Conservation (phyloP, 2,329 filamentous ascomycete genomes). For the Paecilomyces sp. region DNA sequence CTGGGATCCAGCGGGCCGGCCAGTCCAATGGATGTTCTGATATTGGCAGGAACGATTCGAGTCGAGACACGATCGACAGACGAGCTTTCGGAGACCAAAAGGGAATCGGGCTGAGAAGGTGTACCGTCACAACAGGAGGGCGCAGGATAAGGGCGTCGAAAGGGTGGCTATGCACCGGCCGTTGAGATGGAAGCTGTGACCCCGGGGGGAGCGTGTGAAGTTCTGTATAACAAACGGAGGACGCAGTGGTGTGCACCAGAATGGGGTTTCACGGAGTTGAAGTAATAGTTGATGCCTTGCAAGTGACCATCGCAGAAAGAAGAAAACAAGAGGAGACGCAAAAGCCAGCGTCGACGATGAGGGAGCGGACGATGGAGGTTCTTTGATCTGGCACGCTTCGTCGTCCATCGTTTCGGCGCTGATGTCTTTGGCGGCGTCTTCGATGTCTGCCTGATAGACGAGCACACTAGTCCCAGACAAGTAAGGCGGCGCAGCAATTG, state of each 20-base stretch:
- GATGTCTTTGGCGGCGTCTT: neutral
- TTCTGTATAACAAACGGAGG: neutral
- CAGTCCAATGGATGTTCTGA: neutral
- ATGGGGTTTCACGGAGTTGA: neutral
- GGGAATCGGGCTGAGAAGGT: neutral
- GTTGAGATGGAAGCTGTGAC: neutral
- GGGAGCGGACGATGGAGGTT: slow-evolving; percentile 5
- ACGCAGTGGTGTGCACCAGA: neutral
- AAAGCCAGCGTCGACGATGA: slow-evolving; percentile 4
- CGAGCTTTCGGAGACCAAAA: slow-evolving; percentile 3
- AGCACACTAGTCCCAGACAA: neutral
- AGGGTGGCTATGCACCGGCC: neutral
- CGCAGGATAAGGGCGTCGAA: neutral
- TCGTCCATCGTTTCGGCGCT: neutral
- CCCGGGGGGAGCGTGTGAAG: neutral
- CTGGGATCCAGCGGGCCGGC: neutral
- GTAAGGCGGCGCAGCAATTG: neutral
- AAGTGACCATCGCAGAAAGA: neutral
- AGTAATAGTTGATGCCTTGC: neutral
- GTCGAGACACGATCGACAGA: neutral
- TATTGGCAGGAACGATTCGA: neutral
- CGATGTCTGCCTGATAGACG: slow-evolving; percentile 1
- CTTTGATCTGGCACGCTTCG: neutral
- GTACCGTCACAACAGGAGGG: neutral
- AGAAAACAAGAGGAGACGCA: neutral